Percentiles rank a stretch among this genome's conserved stretches.
Evolutionary conservation across 2,329 filamentous ascomycete species (phyloP).

Genomic region (Emergomyces pasteurianus): DNA sequence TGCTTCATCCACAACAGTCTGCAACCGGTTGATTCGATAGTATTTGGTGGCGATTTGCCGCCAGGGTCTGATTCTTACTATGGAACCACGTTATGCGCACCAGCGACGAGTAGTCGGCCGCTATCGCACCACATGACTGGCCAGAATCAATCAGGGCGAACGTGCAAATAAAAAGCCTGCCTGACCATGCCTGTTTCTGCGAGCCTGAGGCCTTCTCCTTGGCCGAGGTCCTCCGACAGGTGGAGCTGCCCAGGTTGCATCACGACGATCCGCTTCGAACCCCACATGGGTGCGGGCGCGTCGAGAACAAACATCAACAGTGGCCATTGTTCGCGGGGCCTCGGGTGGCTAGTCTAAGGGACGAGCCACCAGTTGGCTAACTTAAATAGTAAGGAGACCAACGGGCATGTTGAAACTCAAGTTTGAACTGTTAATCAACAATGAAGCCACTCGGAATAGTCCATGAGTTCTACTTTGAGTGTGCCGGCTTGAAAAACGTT

Average conservation of each 20-base stretch:
- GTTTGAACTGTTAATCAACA: neutral
- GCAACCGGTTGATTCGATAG: constrained; percentile 2
- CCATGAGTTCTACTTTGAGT: neutral
- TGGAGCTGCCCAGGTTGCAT: neutral
- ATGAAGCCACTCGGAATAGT: neutral
- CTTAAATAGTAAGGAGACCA: neutral
- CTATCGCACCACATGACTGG: neutral
- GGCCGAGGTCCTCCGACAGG: neutral
- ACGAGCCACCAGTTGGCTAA: neutral
- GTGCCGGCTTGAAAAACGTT: neutral
- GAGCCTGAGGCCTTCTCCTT: too few relatives aligned
- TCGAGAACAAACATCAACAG: neutral
- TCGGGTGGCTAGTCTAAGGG: neutral
- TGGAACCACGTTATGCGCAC: constrained; percentile 1
- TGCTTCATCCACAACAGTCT: neutral
- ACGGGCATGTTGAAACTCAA: neutral
- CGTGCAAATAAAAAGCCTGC: neutral
- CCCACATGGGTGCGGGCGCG: too few relatives aligned
- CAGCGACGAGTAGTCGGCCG: neutral
- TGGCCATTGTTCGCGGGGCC: neutral
- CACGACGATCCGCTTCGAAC: neutral
- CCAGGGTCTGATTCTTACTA: neutral
- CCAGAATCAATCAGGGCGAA: neutral
- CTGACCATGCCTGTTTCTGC: neutral
- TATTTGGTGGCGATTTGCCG: constrained; percentile 1